Base-by-base conservation (phyloP, 352 stramenopile species). In the Pythium myriotylum region DNA sequence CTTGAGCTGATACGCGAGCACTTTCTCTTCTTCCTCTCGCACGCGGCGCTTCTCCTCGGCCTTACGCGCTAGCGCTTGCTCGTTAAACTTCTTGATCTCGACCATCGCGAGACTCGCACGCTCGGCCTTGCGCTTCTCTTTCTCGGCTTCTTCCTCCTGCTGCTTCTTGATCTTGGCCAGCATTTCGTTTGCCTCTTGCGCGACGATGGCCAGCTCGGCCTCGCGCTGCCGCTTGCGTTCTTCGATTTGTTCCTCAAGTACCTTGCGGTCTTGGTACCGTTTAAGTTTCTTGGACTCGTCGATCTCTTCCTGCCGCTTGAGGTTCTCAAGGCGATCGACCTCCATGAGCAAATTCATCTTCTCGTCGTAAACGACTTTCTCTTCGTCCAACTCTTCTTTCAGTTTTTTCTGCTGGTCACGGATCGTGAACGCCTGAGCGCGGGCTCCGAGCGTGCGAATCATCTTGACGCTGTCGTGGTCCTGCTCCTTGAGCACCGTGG, bases 301-400 rank as follows among this genome's bases (percentile, higher is more conserved):
- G 26, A 95, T 71, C 23, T 84, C 75, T 62, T 98, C 93, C 56
- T 97, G 88, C 27, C 74, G 68, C 62, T 97, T 92, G 2, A 98
- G 76, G 17, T 96, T 92, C 59, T 96, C 82, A 16, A 98, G 78
- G 1, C 95, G 86, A 70, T 98, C 88, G 43, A 98, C 88, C 70
- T 98, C 93, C 93, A 98, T 98, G 43, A 96, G 76, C 43, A 97
- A 73, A 53, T 98, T 97, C 87, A 98, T 96, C 52, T 96, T 90
- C 19, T 93, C 80, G 50, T 98, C 92, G 74, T 98, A 97, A 62
- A 97, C 76, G 26, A 89, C 73, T 24, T 96, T 84, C 12, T 87
- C 73, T 8, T 90, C 77, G 66, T 88, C 81, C 1, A 89, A 65
- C 19, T 81, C 71, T 26, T 81, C 59, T 47, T 88, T 81, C 32